Evolutionary conservation across 139 green algal species (phyloP).

Genomic region (Tetraselmis chui): DNA sequence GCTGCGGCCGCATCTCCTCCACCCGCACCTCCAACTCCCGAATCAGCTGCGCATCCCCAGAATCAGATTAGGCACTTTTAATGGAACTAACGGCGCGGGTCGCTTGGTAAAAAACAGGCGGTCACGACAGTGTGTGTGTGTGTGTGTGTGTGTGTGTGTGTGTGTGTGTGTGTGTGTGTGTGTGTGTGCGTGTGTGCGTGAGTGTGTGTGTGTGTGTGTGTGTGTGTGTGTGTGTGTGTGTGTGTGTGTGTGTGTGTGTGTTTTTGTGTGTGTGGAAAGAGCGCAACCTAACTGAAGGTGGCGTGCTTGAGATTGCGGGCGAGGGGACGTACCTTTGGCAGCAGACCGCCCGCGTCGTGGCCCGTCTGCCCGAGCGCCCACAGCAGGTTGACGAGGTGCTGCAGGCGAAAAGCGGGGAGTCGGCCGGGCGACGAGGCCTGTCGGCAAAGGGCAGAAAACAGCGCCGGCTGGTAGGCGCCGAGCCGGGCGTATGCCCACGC

Average conservation of each 20-base stretch:
- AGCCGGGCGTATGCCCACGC: constrained; percentile 14
- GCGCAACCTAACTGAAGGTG: too few relatives aligned
- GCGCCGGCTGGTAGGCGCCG: background rate
- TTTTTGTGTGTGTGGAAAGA: too few relatives aligned
- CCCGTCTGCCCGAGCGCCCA: background rate
- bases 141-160: too few relatives aligned
- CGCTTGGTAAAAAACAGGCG: too few relatives aligned
- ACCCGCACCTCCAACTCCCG: background rate
- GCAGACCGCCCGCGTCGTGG: background rate
- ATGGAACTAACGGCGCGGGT: too few relatives aligned
- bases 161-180: too few relatives aligned
- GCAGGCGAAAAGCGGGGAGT: background rate
- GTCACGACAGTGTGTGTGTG: too few relatives aligned
- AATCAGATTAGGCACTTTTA: too few relatives aligned
- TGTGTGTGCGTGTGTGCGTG: background rate
- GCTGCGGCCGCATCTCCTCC: background rate
- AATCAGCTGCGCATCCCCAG: too few relatives aligned
- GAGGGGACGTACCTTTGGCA: background rate
- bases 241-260: background rate
- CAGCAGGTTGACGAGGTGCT: background rate
- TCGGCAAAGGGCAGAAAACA: background rate
- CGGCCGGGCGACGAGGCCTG: background rate
- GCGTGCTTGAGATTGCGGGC: background rate
- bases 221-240: background rate
- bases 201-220: background rate